A percentile compares a stretch with the other conserved stretches of the same genome.
These are phyloP conservation scores for Apiospora koreana DNA, from an alignment of 2,329 filamentous ascomycete species.

Conservation along the genomic window DNA sequence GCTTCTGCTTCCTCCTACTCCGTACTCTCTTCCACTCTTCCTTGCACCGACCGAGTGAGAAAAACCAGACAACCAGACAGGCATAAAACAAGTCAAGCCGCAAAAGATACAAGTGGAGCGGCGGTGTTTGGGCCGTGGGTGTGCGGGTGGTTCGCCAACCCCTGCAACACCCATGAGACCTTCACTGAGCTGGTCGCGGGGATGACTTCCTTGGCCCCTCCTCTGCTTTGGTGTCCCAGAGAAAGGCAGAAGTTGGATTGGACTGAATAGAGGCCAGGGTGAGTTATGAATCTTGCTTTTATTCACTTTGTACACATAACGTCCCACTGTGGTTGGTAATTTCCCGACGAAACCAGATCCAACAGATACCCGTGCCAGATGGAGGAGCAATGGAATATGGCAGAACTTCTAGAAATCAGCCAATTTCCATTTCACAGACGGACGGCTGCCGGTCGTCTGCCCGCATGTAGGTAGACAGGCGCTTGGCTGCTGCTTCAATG, in stretches of 20 bases:
- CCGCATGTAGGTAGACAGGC: neutral
- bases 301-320: neutral
- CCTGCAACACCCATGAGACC: slow-evolving; percentile 4
- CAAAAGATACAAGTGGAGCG: neutral
- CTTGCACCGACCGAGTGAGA: neutral
- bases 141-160: neutral
- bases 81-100: slow-evolving; percentile 7
- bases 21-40: too few species aligned
- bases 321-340: slow-evolving; percentile 6
- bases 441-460: neutral
- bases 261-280: neutral
- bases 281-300: neutral
- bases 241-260: neutral
- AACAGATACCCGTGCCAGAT: slow-evolving; percentile 7
- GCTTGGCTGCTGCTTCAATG: neutral
- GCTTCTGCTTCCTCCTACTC: too few species aligned
- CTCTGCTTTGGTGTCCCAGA: neutral
- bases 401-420: neutral
- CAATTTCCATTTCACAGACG: neutral
- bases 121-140: slow-evolving; percentile 2
- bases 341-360: slow-evolving; percentile 8
- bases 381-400: neutral
- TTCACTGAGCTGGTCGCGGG: slow-evolving; percentile 2
- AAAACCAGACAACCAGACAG: neutral
- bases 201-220: slow-evolving; percentile 3